These are phyloP conservation scores for Malassezia cuniculi DNA, from an alignment of 1,284 basidiomycete genomes.

Conservation along the genomic window DNA sequence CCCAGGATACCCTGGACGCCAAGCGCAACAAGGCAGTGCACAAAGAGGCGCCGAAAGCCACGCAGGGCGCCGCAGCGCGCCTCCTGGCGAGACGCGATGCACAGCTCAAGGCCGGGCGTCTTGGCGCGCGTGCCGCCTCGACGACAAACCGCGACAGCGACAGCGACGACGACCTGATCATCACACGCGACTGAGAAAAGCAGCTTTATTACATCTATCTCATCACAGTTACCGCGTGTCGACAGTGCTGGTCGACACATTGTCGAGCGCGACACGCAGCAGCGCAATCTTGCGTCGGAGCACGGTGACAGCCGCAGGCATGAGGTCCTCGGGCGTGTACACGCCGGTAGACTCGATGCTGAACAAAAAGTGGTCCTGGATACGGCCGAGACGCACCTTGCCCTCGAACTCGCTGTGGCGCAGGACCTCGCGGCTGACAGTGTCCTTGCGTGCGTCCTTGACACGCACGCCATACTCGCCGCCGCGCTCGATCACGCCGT, in stretches of 20 bases:
- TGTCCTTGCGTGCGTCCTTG: slow-evolving; percentile 65
- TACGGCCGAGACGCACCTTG: slow-evolving; percentile 67
- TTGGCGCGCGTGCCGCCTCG: too few relatives aligned
- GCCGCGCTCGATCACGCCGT: slow-evolving; percentile 68
- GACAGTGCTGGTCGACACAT: slow-evolving; percentile 11
- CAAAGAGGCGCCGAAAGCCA: too few relatives aligned
- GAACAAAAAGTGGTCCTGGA: slow-evolving; percentile 88
- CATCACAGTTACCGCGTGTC: too few relatives aligned
- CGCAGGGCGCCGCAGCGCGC: too few relatives aligned
- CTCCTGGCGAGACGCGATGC: too few relatives aligned
- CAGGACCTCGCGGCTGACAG: slow-evolving; percentile 81
- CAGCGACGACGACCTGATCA: slow-evolving; percentile 8
- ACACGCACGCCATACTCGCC: slow-evolving; percentile 52
- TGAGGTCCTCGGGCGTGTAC: slow-evolving; percentile 69
- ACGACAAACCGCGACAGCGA: too few relatives aligned
- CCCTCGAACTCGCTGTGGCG: slow-evolving; percentile 82
- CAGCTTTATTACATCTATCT: too few relatives aligned
- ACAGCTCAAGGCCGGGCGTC: too few relatives aligned
- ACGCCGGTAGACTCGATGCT: slow-evolving; percentile 79
- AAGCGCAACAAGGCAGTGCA: too few relatives aligned
- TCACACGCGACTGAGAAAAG: too few relatives aligned
- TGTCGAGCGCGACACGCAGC: slow-evolving; percentile 29
- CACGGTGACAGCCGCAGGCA: slow-evolving; percentile 68
- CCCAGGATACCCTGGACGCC: slow-evolving; percentile 8
- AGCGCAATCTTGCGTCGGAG: slow-evolving; percentile 65